Evolutionary conservation across 495 filamentous ascomycete species (phyloP).

Genomic region (Xylaria grammica): DNA sequence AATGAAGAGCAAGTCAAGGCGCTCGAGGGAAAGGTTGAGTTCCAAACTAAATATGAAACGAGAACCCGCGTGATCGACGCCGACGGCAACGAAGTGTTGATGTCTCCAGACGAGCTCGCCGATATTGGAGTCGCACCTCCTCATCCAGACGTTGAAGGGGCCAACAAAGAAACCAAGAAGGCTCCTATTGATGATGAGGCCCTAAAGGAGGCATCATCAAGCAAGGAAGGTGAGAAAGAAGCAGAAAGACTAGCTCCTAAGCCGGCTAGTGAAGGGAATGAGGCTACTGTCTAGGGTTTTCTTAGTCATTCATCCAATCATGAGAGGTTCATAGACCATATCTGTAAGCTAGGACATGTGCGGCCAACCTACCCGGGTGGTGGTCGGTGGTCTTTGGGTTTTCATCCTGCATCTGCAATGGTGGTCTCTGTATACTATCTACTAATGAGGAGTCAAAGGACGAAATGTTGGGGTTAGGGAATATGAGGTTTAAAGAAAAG

Average conservation of each 20-base stretch:
- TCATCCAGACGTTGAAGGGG: constrained; percentile 82
- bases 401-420: constrained; percentile 5
- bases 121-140: constrained; percentile 66
- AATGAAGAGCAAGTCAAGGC: constrained; percentile 81
- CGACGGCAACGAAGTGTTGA: constrained; percentile 69
- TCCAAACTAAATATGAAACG: constrained; percentile 93
- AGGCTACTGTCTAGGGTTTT: constrained; percentile 55
- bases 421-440: constrained; percentile 21
- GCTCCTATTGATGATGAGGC: constrained; percentile 47
- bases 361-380: constrained; percentile 3
- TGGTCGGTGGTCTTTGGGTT: constrained; percentile 4
- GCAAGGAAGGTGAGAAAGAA: constrained; percentile 68
- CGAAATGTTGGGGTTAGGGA: constrained; percentile 11
- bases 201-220: constrained; percentile 57
- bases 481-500: constrained; percentile 5
- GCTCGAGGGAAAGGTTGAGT: constrained; percentile 88
- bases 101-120: constrained; percentile 42
- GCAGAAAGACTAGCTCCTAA: constrained; percentile 63
- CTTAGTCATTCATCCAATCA: background rate
- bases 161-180: constrained; percentile 66
- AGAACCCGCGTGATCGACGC: constrained; percentile 82
- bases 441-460: constrained; percentile 22
- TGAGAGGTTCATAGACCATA: constrained; percentile 8
- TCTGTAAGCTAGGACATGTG: background rate
- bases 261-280: constrained; percentile 78